These are phyloP conservation scores for Hygrophoropsis aurantiaca DNA, from an alignment of 768 basidiomycete genomes.

Conservation along the genomic window DNA sequence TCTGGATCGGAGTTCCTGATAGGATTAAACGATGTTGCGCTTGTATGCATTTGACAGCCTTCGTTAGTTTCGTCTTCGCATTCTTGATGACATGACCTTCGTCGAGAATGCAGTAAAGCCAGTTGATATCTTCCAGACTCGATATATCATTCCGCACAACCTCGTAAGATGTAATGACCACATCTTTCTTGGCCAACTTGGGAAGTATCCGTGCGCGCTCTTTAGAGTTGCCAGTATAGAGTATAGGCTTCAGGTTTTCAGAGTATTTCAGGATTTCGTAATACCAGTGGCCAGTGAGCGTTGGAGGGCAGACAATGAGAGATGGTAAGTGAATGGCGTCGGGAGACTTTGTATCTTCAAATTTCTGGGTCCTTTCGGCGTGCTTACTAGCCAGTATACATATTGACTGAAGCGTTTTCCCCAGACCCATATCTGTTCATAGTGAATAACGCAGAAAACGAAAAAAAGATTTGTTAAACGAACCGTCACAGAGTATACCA, in stretches of 20 bases:
- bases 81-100: constrained; percentile 99
- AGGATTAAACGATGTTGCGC: constrained; percentile 93
- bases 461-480: constrained; percentile 16
- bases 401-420: constrained; percentile 97
- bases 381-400: constrained; percentile 96
- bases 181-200: constrained; percentile 70
- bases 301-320: constrained; percentile 94
- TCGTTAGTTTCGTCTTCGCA: constrained; percentile 95
- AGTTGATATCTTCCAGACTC: constrained; percentile 69
- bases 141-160: constrained; percentile 92
- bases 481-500: constrained; percentile 96
- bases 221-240: constrained; percentile 86
- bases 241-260: constrained; percentile 76
- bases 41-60: constrained; percentile 87
- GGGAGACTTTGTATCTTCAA: constrained; percentile 63
- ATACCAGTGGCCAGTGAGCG: constrained; percentile 98
- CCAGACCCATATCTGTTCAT: constrained; percentile 91
- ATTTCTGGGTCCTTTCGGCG: constrained; percentile 73
- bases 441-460: not conserved
- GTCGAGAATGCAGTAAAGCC: constrained; percentile 96
- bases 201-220: constrained; percentile 72
- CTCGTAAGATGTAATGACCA: constrained; percentile 98
- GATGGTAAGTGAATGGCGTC: constrained; percentile 89
- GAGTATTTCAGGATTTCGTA: constrained; percentile 95
- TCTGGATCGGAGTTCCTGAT: constrained; percentile 98